Evolutionary conservation across 192 early-diverging fungal genomes (phyloP).

Genomic region (Rhizophagus clarus): DNA sequence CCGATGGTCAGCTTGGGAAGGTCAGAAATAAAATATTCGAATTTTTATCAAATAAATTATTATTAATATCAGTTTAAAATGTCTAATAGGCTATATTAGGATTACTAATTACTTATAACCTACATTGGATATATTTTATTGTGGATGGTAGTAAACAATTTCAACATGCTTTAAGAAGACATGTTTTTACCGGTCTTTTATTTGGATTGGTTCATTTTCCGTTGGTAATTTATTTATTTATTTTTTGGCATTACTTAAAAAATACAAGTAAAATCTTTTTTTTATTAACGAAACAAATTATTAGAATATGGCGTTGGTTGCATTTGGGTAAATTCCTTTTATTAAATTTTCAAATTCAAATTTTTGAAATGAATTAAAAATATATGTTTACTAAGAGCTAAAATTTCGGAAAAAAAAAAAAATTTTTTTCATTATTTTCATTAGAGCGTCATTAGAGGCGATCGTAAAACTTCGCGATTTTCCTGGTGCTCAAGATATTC

Average conservation of each 20-base stretch:
- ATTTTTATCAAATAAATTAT: background rate
- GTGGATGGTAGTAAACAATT: conserved; percentile 42
- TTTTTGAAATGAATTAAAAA: too few species aligned
- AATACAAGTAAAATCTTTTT: background rate
- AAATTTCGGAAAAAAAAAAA: too few species aligned
- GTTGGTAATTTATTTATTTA: conserved; percentile 9
- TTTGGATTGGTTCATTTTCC: conserved; percentile 39
- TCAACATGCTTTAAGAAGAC: conserved; percentile 42
- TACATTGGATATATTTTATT: conserved; percentile 49
- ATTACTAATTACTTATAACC: conserved; percentile 38
- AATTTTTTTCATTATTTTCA: too few species aligned
- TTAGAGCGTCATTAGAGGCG: conserved; percentile 1
- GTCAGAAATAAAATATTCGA: background rate
- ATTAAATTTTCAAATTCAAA: background rate
- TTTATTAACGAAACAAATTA: background rate
- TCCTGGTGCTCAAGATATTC: conserved; percentile 8
- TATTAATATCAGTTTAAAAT: background rate
- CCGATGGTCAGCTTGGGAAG: conserved; percentile 35
- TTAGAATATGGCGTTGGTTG: conserved; percentile 24
- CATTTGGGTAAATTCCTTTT: conserved; percentile 11
- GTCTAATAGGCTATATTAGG: conserved; percentile 34
- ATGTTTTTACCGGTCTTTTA: conserved; percentile 34
- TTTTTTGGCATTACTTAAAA: background rate
- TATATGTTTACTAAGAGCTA: too few species aligned
- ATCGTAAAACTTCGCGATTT: conserved; percentile 26